Evolutionary conservation across 2,329 filamentous ascomycete species (phyloP).

Genomic region (Sporothrix brunneoviolacea): DNA sequence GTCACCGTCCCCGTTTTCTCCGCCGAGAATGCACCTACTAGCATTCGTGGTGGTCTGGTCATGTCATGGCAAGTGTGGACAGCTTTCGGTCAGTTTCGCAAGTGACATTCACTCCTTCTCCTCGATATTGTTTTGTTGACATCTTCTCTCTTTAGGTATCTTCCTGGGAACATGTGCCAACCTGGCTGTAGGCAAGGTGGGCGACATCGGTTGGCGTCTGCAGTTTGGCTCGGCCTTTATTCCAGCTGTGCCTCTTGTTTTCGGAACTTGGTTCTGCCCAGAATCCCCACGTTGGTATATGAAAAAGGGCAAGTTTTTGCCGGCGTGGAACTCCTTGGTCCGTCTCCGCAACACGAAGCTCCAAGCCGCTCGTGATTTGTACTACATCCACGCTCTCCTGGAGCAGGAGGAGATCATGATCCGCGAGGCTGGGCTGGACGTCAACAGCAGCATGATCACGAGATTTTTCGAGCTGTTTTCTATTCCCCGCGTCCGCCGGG

Average conservation of each 20-base stretch:
- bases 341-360: constrained; percentile 47
- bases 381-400: constrained; percentile 59
- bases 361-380: constrained; percentile 55
- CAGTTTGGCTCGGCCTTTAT: constrained; percentile 60
- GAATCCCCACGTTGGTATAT: constrained; percentile 61
- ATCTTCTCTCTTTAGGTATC: constrained; percentile 26
- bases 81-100: constrained; percentile 27
- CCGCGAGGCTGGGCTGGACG: constrained; percentile 14
- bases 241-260: constrained; percentile 48
- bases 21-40: constrained; percentile 64
- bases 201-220: constrained; percentile 55
- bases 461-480: constrained; percentile 62
- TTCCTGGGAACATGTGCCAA: constrained; percentile 62
- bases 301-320: constrained; percentile 55
- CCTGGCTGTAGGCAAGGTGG: constrained; percentile 53
- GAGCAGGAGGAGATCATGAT: constrained; percentile 50
- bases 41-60: constrained; percentile 66
- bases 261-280: constrained; percentile 59
- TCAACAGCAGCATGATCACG: constrained; percentile 49
- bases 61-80: constrained; percentile 65
- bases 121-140: background rate
- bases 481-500: constrained; percentile 61
- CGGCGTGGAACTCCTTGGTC: constrained; percentile 52
- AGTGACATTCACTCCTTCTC: no score
- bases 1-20: constrained; percentile 65